phyloP scores from a whole-genome alignment of 768 basidiomycete species.

The Fomitopsis pulvina region DNA sequence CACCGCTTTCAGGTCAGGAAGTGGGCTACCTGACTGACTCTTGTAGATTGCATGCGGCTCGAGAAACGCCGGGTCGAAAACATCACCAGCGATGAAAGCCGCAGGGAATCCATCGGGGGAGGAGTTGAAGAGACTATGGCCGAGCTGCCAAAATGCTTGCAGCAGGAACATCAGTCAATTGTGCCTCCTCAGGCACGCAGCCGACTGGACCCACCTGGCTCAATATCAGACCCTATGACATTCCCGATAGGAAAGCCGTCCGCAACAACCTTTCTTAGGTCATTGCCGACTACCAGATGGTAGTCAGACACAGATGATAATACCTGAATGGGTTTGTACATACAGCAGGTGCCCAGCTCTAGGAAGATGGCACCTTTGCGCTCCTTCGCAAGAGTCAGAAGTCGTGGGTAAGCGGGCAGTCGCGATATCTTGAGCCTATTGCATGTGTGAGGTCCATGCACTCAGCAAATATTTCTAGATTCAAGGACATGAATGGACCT shows the following conservation, averaged over 20 bases:
- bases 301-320: background rate
- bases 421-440: constrained; percentile 11
- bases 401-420: background rate
- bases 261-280: constrained; percentile 29
- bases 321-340: constrained; percentile 7
- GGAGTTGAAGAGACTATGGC: constrained; percentile 50
- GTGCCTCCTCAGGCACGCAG: background rate
- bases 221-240: constrained; percentile 29
- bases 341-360: constrained; percentile 38
- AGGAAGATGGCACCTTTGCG: constrained; percentile 30
- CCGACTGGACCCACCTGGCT: constrained; percentile 19
- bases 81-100: constrained; percentile 47
- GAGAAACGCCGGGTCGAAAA: constrained; percentile 39
- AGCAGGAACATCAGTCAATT: background rate
- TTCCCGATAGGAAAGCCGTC: constrained; percentile 35
- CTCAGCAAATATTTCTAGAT: too few species aligned
- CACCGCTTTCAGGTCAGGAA: constrained; percentile 25
- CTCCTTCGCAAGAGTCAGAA: constrained; percentile 29
- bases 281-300: constrained; percentile 27
- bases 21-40: background rate
- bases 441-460: background rate
- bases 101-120: constrained; percentile 45
- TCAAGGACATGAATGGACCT: too few species aligned
- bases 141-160: constrained; percentile 50
- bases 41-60: constrained; percentile 20